A percentile compares a stretch with the other conserved stretches of the same genome.
Conservation (phyloP, 306 rosid genomes). For the Acacia acuminata region DNA sequence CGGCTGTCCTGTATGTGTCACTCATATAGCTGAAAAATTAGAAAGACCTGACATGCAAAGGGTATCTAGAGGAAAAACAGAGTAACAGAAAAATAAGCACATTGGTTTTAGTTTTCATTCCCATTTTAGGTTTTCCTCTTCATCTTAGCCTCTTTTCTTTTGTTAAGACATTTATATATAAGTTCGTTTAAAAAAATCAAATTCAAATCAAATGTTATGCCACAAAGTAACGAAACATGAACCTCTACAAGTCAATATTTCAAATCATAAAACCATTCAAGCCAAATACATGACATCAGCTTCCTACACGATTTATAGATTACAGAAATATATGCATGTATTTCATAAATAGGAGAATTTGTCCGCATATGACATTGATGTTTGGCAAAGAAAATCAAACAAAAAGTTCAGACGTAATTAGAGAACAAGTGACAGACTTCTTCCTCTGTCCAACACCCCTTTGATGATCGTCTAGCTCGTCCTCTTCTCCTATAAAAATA, state of each 20-base stretch:
- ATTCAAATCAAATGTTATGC: no score
- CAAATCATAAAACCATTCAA: not conserved
- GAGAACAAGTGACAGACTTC: conserved; percentile 41
- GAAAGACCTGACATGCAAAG: not conserved
- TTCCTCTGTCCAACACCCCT: conserved; percentile 51
- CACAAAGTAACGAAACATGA: not conserved
- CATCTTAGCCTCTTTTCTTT: not conserved
- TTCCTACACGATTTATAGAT: not conserved
- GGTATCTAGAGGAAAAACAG: not conserved
- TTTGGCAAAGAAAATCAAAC: not conserved
- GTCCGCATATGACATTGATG: not conserved
- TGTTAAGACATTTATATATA: not conserved
- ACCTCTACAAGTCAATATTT: not conserved
- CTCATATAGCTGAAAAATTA: conserved; percentile 26
- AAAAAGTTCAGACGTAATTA: conserved; percentile 8
- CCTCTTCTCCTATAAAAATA: conserved; percentile 35
- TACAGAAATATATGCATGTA: no score
- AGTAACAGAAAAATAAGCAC: not conserved
- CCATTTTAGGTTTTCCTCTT: not conserved
- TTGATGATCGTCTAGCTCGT: conserved; percentile 36
- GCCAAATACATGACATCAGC: not conserved
- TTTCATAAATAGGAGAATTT: not conserved
- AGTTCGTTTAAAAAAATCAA: not conserved
- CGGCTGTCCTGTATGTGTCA: conserved; percentile 55
- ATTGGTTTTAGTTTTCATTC: not conserved